Conservation (phyloP, 208 protist genomes). For the Acanthamoeba royreba region DNA sequence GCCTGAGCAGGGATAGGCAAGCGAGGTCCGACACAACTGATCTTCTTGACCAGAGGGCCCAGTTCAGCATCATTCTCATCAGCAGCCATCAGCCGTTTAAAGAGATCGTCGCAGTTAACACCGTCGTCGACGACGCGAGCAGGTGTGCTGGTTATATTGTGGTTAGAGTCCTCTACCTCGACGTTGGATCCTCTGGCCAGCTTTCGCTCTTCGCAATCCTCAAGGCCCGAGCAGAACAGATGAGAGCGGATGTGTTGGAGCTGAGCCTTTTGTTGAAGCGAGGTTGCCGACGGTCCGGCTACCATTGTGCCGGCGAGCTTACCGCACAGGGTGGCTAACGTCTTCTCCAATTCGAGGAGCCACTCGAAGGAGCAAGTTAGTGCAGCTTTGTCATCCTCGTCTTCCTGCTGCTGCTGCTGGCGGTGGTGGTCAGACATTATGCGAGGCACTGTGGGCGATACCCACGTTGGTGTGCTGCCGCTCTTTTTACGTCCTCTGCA, state of each 20-base stretch:
- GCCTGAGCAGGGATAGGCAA: not conserved
- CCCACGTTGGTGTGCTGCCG: too few species aligned
- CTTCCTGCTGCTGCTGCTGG: not conserved
- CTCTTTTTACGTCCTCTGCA: too few species aligned
- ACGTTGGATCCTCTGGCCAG: too few species aligned
- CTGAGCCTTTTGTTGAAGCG: not conserved
- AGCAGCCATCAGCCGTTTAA: not conserved
- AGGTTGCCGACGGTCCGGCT: not conserved
- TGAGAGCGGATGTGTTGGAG: not conserved
- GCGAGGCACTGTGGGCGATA: too few species aligned
- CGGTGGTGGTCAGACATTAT: too few species aligned
- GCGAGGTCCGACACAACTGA: not conserved
- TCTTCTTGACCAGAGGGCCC: not conserved
- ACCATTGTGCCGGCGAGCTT: not conserved
- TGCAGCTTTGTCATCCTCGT: not conserved
- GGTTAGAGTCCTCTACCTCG: too few species aligned
- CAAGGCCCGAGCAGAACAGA: not conserved
- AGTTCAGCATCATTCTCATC: not conserved
- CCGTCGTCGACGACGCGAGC: too few species aligned
- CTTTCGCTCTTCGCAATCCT: not conserved
- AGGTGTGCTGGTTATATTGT: too few species aligned
- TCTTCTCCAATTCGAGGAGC: not conserved
- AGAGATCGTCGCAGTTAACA: not conserved
- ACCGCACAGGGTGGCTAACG: not conserved
- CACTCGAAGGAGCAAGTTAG: not conserved